phyloP scores from a whole-genome alignment of 345 rosid species.

The Hypericum perforatum region DNA sequence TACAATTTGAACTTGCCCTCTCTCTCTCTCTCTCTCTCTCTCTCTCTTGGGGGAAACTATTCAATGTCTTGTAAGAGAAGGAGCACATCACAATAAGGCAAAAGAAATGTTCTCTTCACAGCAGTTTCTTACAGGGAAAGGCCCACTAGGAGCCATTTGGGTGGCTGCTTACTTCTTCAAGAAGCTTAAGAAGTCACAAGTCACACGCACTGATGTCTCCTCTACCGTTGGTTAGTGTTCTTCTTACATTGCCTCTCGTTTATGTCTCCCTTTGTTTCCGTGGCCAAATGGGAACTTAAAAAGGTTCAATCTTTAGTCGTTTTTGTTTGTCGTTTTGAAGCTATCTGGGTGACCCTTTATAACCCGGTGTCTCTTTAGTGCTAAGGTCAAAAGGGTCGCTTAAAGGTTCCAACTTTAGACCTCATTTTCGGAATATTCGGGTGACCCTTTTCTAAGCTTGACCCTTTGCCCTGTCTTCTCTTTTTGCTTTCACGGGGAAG shows the following conservation, averaged over 20 bases:
- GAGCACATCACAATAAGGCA: no score
- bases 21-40: neutral
- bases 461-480: no score
- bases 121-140: constrained; percentile 44
- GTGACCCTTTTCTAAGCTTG: no score
- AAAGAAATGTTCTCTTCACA: constrained; percentile 51
- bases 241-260: neutral
- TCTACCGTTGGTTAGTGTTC: constrained; percentile 66
- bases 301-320: no score
- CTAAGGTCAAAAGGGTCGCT: no score
- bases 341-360: no score
- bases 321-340: no score
- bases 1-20: neutral
- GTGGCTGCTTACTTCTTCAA: constrained; percentile 77
- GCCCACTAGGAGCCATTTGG: constrained; percentile 66
- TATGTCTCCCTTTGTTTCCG: constrained; percentile 2
- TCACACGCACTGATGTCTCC: constrained; percentile 54
- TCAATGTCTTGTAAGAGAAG: neutral
- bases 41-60: neutral
- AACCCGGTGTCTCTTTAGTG: no score
- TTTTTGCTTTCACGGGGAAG: no score
- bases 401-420: no score
- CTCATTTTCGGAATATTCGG: no score
- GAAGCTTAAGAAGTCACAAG: constrained; percentile 64
- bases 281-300: neutral